phyloP scores from a whole-genome alignment of 2,329 filamentous ascomycete species.

The Cytospora schulzeri region DNA sequence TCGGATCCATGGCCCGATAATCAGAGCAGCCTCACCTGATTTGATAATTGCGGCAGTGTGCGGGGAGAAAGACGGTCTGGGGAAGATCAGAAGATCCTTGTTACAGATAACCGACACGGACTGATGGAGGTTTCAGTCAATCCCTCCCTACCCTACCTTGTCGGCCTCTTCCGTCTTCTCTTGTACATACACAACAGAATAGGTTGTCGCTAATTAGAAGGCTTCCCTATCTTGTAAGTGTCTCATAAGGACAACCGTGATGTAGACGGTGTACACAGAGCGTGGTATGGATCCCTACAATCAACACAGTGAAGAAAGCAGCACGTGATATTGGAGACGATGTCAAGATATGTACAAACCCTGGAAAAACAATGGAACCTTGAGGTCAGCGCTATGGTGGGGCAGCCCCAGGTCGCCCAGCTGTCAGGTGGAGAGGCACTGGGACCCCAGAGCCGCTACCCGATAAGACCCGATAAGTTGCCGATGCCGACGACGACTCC shows the following conservation, averaged over 20 bases:
- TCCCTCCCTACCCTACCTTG: too few relatives aligned
- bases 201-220: too few relatives aligned
- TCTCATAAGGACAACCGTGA: too few relatives aligned
- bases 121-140: not conserved
- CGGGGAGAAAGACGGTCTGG: slow-evolving; percentile 14
- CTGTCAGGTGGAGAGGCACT: not conserved
- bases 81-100: not conserved
- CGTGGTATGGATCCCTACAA: too few relatives aligned
- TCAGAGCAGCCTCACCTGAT: slow-evolving; percentile 16
- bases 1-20: not conserved
- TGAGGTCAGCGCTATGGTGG: not conserved
- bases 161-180: not conserved
- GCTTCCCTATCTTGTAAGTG: too few relatives aligned
- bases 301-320: not conserved
- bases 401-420: not conserved
- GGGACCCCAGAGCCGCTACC: not conserved
- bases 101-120: not conserved
- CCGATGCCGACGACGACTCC: not conserved
- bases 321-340: too few relatives aligned
- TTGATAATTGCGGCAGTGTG: slow-evolving; percentile 1
- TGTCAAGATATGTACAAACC: too few relatives aligned
- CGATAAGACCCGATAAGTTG: slow-evolving; percentile 22
- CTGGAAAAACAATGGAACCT: not conserved
- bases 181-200: not conserved
- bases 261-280: too few relatives aligned